Base-by-base conservation (phyloP, 306 rosid species). In the Potentilla sterilis region DNA sequence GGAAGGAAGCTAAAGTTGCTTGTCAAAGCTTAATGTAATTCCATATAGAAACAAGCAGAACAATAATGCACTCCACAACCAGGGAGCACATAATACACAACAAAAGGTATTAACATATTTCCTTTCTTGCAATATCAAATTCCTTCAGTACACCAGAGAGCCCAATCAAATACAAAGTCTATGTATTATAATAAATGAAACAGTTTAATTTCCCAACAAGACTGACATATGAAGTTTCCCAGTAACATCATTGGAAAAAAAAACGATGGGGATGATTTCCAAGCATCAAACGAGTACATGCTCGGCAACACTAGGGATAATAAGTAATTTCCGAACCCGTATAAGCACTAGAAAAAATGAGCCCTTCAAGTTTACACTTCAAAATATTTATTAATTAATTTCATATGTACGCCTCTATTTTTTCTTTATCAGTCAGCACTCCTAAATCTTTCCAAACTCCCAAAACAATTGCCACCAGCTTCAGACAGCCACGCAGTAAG, bases 81-180 rank as follows among this genome's bases (percentile, higher is more conserved):
- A n/a, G 18, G 46, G 7, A 42, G 21, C 43, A 67, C 28, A 15
- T 32, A 34, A 61, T 5, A 32, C 9, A 32, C 5, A 32, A 13
- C 12, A 58, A 24, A 32, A 62, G 61, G 67, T 7, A 61, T 12
- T 34, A 62, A 28, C 19, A 59, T 34, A 62, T 14, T 28, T 61
- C 67, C 41, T 61, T 61, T 61, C 41, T 61, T 32, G 67, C 67
- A 61, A 61, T 61, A 34, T 61, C 67, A 61, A 14, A 61, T 58
- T 32, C 65, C 32, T 58, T 58, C 2, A 58, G 34, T 10, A 5
- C 65, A 10, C 65, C 0, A 61, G 41, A 32, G 41, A 61, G 9
- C 9, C n/a, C 7, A 32, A 4, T 61, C 13, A 13, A 7, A 61
- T 14, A 19, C n/a, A 15, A 63, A 63, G 42, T 37, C 68, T 13